Evolutionary conservation across 768 basidiomycete species (phyloP), one percentile per base, ranked within the genome.

Genomic region (Tricholoma furcatifolium): DNA sequence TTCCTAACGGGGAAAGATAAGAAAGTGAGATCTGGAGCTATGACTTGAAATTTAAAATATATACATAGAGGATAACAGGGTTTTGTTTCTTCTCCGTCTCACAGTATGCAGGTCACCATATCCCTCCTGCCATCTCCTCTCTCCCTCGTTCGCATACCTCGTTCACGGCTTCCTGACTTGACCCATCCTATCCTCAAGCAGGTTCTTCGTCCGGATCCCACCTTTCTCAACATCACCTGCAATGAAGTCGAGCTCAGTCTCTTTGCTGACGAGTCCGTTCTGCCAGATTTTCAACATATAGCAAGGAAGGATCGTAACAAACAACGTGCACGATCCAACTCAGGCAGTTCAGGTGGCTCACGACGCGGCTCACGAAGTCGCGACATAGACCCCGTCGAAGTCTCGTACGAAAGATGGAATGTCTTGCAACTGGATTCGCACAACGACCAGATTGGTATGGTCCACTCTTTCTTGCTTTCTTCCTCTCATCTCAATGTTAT

Each of bases 381-480:
- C n/a, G 50, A 56, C 42, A 69, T 74, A 32, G 79, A 84, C 41
- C 76, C 79, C 20, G 76, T 90, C 43, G 85, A 89, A 60, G 79
- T 88, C 42, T 87, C 87, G 1, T 81, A 78, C 55, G 87, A 90
- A 54, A 77, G 76, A 54, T 92, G 89, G 89, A 83, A 78, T 58
- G 89, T 89, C 18, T 75, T 92, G 27, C 88, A 91, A 67, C 85
- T 92, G 49, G 88, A 91, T 66, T 87, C 87, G 0, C 88, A 90
- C 66, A 85, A 80, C 23, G 83, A 89, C 64, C 78, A 79, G 53
- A 73, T 85, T 35, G 86, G 88, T 86, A 52, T 47, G 76, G 70
- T 47, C 36, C 43, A 43, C 18, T 24, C 44, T 31, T 47, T 27
- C 21, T 55, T n/a, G n/a, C 55, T 56, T 36, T 11, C 30, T 24